phyloP scores from a whole-genome alignment of 2,329 filamentous ascomycete genomes.

The Apiospora koreana region DNA sequence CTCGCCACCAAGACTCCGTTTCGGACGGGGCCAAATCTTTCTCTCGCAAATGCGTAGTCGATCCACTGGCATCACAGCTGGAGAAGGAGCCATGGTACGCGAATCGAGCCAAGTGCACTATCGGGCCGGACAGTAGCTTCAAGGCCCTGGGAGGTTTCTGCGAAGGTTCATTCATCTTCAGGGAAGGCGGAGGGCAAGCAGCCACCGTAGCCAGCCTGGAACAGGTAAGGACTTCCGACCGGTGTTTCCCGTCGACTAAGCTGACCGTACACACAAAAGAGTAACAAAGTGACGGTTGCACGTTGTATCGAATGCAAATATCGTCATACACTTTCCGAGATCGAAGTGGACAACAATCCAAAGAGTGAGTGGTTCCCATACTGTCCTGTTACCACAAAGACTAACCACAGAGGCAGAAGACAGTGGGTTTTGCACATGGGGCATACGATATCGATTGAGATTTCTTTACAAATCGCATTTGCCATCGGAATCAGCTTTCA shows the following conservation, averaged over 20 bases:
- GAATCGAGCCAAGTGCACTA: conserved; percentile 27
- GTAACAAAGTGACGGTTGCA: conserved; percentile 17
- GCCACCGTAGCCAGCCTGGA: conserved; percentile 34
- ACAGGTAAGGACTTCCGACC: conserved; percentile 18
- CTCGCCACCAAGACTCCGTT: background rate
- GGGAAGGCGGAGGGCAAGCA: conserved; percentile 34
- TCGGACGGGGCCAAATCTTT: background rate
- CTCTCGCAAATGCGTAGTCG: background rate
- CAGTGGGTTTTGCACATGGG: conserved; percentile 34
- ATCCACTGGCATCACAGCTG: background rate
- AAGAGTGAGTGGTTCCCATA: conserved; percentile 20
- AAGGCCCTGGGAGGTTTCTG: conserved; percentile 39
- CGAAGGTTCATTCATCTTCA: conserved; percentile 38
- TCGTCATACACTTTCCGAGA: conserved; percentile 12
- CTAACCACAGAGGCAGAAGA: conserved; percentile 27
- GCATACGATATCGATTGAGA: conserved; percentile 40
- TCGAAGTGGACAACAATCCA: conserved; percentile 18
- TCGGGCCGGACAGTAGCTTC: conserved; percentile 39
- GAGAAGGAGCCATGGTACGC: conserved; percentile 12
- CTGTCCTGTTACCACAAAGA: background rate
- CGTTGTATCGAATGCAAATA: conserved; percentile 30
- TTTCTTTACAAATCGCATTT: conserved; percentile 46
- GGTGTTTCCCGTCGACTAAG: too few relatives aligned
- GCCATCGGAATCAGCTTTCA: conserved; percentile 28
- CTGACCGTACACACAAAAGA: background rate